Percentiles rank a stretch among this genome's conserved stretches.
Conservation (phyloP, 208 protist species). For the Trypanosomatidae sp. region DNA sequence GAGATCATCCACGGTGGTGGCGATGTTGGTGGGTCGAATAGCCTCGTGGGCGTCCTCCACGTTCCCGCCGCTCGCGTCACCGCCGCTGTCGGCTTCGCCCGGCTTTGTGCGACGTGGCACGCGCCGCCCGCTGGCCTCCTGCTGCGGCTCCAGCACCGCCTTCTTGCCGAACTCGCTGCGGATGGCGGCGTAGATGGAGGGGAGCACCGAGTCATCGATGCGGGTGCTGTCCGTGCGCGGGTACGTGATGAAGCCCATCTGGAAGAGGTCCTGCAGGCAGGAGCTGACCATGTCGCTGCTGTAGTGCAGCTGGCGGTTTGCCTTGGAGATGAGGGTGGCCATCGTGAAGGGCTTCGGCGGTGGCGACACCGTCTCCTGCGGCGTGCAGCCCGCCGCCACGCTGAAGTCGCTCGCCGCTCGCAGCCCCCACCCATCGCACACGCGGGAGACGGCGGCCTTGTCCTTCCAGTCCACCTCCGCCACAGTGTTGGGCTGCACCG, state of each 20-base stretch:
- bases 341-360: slow-evolving; percentile 90
- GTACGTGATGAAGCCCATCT: slow-evolving; percentile 91
- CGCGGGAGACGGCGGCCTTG: slow-evolving; percentile 20
- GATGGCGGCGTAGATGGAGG: slow-evolving; percentile 98
- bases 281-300: slow-evolving; percentile 75
- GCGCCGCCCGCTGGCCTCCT: slow-evolving; percentile 3
- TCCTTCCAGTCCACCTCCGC: slow-evolving; percentile 38
- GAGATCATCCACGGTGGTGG: slow-evolving; percentile 57
- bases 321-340: slow-evolving; percentile 82
- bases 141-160: slow-evolving; percentile 90
- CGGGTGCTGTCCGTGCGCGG: slow-evolving; percentile 89
- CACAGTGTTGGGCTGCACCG: slow-evolving; percentile 11
- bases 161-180: slow-evolving; percentile 97
- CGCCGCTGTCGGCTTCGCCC: not conserved
- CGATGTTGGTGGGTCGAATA: slow-evolving; percentile 88
- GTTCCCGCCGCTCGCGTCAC: slow-evolving; percentile 32
- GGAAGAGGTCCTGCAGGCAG: slow-evolving; percentile 88
- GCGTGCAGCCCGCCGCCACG: slow-evolving; percentile 26
- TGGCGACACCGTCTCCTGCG: slow-evolving; percentile 35
- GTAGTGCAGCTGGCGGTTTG: slow-evolving; percentile 83
- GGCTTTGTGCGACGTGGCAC: too few species aligned
- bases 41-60: slow-evolving; percentile 93
- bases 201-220: slow-evolving; percentile 93
- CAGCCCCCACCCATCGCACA: slow-evolving; percentile 38
- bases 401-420: slow-evolving; percentile 19